Evolutionary conservation across 768 basidiomycete genomes (phyloP).

Genomic region (Clitopilus hobsonii): DNA sequence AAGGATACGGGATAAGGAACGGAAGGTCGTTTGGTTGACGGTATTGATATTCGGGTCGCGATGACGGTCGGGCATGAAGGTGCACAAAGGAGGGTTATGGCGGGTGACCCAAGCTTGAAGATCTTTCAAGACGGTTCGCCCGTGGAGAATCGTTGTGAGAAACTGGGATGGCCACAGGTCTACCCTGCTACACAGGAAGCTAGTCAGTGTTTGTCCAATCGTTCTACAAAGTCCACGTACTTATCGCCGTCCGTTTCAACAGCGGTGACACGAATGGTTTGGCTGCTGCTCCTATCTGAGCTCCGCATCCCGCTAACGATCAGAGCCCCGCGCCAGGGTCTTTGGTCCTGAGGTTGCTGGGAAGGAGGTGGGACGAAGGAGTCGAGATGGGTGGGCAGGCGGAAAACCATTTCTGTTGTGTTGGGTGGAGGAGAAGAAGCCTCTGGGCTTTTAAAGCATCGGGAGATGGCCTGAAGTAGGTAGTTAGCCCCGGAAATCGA

Average conservation of each 20-base stretch:
- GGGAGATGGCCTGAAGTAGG: slow-evolving; percentile 9
- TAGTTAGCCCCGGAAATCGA: slow-evolving; percentile 14
- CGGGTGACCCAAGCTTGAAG: slow-evolving; percentile 49
- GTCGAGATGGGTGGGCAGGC: slow-evolving; percentile 58
- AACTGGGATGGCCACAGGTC: slow-evolving; percentile 52
- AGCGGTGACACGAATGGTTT: slow-evolving; percentile 55
- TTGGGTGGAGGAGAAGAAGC: slow-evolving; percentile 9
- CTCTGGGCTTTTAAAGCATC: slow-evolving; percentile 4
- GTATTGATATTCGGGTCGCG: slow-evolving; percentile 41
- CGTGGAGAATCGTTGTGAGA: slow-evolving; percentile 38
- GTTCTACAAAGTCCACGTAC: slow-evolving; percentile 32
- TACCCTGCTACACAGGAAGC: slow-evolving; percentile 29
- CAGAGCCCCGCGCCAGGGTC: slow-evolving; percentile 58
- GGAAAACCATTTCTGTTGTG: slow-evolving; percentile 49
- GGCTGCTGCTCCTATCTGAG: slow-evolving; percentile 42
- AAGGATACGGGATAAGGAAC: slow-evolving; percentile 47
- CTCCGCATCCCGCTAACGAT: slow-evolving; percentile 44
- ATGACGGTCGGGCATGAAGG: slow-evolving; percentile 59
- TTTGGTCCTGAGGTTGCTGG: slow-evolving; percentile 34
- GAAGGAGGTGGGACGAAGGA: slow-evolving; percentile 52
- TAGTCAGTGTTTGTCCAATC: background rate
- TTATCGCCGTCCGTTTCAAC: slow-evolving; percentile 71
- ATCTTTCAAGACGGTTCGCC: slow-evolving; percentile 37
- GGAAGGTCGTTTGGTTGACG: slow-evolving; percentile 51
- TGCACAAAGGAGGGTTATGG: slow-evolving; percentile 46